Evolutionary conservation across 2,329 filamentous ascomycete genomes (phyloP), one percentile per base, ranked within the genome.

Genomic region (Emericellopsis atlantica): DNA sequence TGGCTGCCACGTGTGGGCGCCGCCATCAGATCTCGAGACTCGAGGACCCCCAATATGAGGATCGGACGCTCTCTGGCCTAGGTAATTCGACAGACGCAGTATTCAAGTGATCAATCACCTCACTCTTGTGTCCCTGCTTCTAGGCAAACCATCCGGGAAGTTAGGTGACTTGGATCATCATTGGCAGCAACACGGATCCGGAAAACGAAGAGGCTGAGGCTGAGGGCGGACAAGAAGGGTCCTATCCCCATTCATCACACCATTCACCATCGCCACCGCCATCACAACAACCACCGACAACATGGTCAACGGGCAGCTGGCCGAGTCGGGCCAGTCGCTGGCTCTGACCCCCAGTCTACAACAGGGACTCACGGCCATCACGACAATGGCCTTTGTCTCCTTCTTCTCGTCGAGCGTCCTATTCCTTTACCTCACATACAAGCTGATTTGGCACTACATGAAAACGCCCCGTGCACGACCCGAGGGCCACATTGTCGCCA

Each of bases 361-460:
- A 23, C 43, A 40, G n/a, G 57, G 57, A 15, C 48, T 60, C 29
- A 51, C 48, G 4, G 54, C 53, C 22, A 56, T 60, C 39, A 48
- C 53, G 8, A 46, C 54, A 14, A 40, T 59, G 4, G 48, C 56
- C 15, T 52, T 52, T 36, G 45, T 57, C 12, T 60, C 57, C 2
- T 60, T 60, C 46, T 41, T 55, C 39, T 44, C 51, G 5, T 49
- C 56, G 6, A 47, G 45, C 21, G 36, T 37, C 4, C 49, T 60
- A 3, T 60, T 60, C 39, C 40, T 52, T 5, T 60, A 60, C 6
- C 46, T 60, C 6, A 46, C 48, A 2, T 59, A 53, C 29, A 60
- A 59, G 40, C 44, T 60, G 18, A 42, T 49, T 16, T 59, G 55
- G 54, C 48, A 55, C 26, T 51, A 50, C 29, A 36, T 55, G 23